A percentile compares a stretch with the other conserved stretches of the same genome.
phyloP scores from a whole-genome alignment of 2,329 filamentous ascomycete species.

The Apiospora phragmitis region DNA sequence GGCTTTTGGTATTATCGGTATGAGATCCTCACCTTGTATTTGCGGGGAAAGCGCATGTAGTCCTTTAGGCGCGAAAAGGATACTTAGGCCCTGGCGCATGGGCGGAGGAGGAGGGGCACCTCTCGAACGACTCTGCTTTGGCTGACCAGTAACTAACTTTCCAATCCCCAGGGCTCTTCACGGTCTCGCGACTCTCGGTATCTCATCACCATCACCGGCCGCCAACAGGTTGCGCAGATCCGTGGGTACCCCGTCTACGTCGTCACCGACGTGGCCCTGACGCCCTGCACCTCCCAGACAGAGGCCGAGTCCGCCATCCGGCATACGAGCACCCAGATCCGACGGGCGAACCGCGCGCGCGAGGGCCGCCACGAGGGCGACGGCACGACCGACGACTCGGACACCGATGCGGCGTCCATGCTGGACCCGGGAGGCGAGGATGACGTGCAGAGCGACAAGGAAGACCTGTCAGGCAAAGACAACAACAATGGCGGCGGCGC shows the following conservation, averaged over 20 bases:
- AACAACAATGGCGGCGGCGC: background rate
- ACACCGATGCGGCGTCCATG: slow-evolving; percentile 9
- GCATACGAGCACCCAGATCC: slow-evolving; percentile 52
- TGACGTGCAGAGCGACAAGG: slow-evolving; percentile 29
- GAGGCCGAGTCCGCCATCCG: slow-evolving; percentile 74
- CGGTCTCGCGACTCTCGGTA: slow-evolving; percentile 77
- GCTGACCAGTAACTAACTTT: background rate
- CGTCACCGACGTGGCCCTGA: slow-evolving; percentile 86
- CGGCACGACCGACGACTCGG: slow-evolving; percentile 3
- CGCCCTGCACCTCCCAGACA: slow-evolving; percentile 74
- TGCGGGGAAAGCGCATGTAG: background rate
- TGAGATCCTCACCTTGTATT: slow-evolving; percentile 14
- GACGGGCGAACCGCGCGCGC: slow-evolving; percentile 24
- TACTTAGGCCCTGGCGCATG: background rate
- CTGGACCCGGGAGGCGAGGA: slow-evolving; percentile 25
- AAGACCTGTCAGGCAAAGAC: background rate
- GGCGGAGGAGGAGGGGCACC: background rate
- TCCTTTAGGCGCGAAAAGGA: background rate
- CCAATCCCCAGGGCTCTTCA: slow-evolving; percentile 68
- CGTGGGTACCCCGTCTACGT: slow-evolving; percentile 81
- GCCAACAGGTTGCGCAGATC: slow-evolving; percentile 86
- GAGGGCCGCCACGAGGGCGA: background rate
- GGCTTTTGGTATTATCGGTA: slow-evolving; percentile 61
- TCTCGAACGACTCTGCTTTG: background rate
- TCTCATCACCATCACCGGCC: slow-evolving; percentile 81